Evolutionary conservation across 129 eudicot genomes (phyloP), one percentile per base, ranked within the genome.

Genomic region (Solidago caesia): DNA sequence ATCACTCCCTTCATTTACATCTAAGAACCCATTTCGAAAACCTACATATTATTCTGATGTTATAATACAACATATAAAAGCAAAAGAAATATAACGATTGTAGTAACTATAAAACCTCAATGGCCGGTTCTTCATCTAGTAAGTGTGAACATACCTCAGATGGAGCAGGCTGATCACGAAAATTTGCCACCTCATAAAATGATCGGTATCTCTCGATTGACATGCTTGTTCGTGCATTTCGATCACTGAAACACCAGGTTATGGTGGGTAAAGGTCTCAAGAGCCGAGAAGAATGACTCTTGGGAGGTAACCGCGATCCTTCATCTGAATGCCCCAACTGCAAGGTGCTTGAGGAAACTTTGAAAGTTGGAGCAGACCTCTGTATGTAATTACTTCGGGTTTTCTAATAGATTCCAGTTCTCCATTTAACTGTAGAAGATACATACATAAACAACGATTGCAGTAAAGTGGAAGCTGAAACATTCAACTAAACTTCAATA

Each of bases 291-390:
- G 87, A 58, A 76, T 80, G 77, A 64, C 75, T 80, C 66, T 80
- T 84, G 4, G 64, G 68, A 12, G 13, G 73, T 60, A 82, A 55
- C 39, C 64, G 86, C 48, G 56, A 67, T 29, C 83, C 84, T 27
- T 89, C 91, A 84, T 86, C 83, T 47, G 86, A 44, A 26, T 77
- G 65, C 57, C 70, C 82, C 33, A 60, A 71, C 51, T 75, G 86
- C 61, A 84, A 55, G 79, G 70, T 80, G 68, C 84, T 82, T 44
- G 88, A 79, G 27, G 89, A 80, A 73, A 79, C 78, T 77, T 86
- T 45, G 42, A 70, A 53, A 33, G 69, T 64, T 59, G 87, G 85
- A 64, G 44, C 16, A 75, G 87, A 77, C 61, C 86, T 78, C 78
- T 84, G 91, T 66, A 42, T 15, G 56, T 79, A 81, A 59, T 84